Percentiles rank a stretch among this genome's conserved stretches.
Conservation (phyloP, 169 alveolate genomes). For the Cryptosporidium baileyi region DNA sequence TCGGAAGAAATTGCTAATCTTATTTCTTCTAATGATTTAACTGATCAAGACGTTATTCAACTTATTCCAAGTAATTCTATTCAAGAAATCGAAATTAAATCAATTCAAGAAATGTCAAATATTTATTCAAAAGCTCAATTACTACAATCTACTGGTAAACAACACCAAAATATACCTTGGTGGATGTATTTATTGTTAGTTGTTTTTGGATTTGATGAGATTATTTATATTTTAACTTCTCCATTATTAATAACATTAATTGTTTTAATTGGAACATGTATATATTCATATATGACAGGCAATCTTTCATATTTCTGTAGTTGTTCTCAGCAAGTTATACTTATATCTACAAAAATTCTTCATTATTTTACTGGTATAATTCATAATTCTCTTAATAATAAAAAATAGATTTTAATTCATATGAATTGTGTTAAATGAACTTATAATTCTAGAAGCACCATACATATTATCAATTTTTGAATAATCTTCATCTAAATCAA, state of each 20-base stretch:
- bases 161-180: slow-evolving; percentile 65
- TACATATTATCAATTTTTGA: slow-evolving; percentile 43
- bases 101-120: slow-evolving; percentile 39
- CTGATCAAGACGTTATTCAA: background rate
- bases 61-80: background rate
- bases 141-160: slow-evolving; percentile 57
- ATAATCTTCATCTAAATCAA: slow-evolving; percentile 40
- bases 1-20: background rate
- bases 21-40: background rate
- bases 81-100: slow-evolving; percentile 41
- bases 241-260: slow-evolving; percentile 26
- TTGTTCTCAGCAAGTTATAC: slow-evolving; percentile 6
- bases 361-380: slow-evolving; percentile 27
- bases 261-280: background rate
- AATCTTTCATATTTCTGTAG: background rate
- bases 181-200: slow-evolving; percentile 52
- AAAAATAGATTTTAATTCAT: background rate
- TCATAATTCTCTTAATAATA: background rate
- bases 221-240: slow-evolving; percentile 31
- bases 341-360: slow-evolving; percentile 1
- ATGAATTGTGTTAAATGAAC: slow-evolving; percentile 41
- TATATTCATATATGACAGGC: slow-evolving; percentile 49
- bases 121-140: slow-evolving; percentile 63
- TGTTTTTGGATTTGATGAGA: slow-evolving; percentile 55
- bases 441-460: slow-evolving; percentile 41